Conservation (phyloP, 2,329 filamentous ascomycete species). For the Botrytis pseudocinerea region DNA sequence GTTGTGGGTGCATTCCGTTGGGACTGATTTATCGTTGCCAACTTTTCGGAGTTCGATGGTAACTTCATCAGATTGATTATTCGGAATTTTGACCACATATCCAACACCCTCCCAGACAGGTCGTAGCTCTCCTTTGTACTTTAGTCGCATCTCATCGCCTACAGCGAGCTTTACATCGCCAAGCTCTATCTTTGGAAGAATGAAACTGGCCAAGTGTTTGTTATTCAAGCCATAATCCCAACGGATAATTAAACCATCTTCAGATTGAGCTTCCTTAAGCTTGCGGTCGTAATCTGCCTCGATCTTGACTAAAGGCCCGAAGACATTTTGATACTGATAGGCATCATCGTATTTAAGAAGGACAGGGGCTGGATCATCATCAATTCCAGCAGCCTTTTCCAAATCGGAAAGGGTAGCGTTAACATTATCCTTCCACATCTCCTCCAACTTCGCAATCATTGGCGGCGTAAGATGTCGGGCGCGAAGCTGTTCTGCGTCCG, state of each 20-base stretch:
- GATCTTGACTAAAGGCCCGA: slow-evolving; percentile 96
- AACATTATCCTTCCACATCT: slow-evolving; percentile 97
- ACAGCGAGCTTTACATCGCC: slow-evolving; percentile 98
- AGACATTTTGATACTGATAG: slow-evolving; percentile 98
- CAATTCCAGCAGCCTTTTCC: slow-evolving; percentile 86
- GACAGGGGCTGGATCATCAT: slow-evolving; percentile 93
- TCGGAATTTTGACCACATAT: slow-evolving; percentile 98
- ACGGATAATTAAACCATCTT: slow-evolving; percentile 89
- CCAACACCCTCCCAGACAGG: slow-evolving; percentile 95
- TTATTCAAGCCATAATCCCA: slow-evolving; percentile 97
- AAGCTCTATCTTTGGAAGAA: slow-evolving; percentile 93
- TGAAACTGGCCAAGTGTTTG: slow-evolving; percentile 94
- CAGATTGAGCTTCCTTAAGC: slow-evolving; percentile 95
- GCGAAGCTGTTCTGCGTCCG: slow-evolving; percentile 92
- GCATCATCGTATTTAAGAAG: slow-evolving; percentile 94
- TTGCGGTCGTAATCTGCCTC: slow-evolving; percentile 99
- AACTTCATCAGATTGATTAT: slow-evolving; percentile 98
- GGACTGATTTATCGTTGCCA: slow-evolving; percentile 92
- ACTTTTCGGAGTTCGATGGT: slow-evolving; percentile 92
- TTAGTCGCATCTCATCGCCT: slow-evolving; percentile 96
- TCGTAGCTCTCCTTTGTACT: slow-evolving; percentile 92
- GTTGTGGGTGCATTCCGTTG: slow-evolving; percentile 94
- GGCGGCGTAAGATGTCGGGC: slow-evolving; percentile 90
- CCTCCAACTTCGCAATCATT: slow-evolving; percentile 93
- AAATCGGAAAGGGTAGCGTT: slow-evolving; percentile 85